Evolutionary conservation across 805 yeast species (phyloP), one percentile per base, ranked within the genome.

Genomic region (Candida ascalaphidarum): DNA sequence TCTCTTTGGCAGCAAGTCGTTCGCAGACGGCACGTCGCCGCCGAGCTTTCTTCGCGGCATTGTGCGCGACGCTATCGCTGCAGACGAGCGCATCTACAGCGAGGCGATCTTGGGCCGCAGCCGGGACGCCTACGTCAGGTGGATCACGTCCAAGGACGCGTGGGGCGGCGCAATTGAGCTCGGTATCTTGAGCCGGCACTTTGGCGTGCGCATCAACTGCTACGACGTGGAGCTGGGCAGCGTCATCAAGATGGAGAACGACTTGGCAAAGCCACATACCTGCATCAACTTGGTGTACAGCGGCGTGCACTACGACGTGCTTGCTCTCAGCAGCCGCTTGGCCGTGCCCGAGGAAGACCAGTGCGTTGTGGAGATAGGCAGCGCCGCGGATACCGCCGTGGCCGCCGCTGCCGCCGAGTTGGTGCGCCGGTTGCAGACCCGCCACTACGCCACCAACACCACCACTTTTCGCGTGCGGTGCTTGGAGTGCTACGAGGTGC

Each of bases 101-200:
- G 77, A 67, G 21, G 78, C 72, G 0, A 66, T 78, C 3, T 53
- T 81, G 26, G 86, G 82, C 3, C 60, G 59, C 33, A 52, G 67
- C 0, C 48, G 55, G 2, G 43, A 45, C 0, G 67, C 69, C 7
- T 81, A 81, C 44, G 52, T 68, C 19, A 36, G 52, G 5, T 81
- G 92, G 89, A 81, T 81, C 14, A 38, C 46, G 25, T 55, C 65
- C 31, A 65, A 65, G 12, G 73, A 65, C 20, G 66, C 80, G 11
- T 81, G 92, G 94, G 94, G 94, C 17, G 94, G 94, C 5, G 89
- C 84, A 3, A 80, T 81, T 26, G 94, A 81, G 45, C 52, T 81
- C 25, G 72, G 75, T 7, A 77, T 81, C 5, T 46, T 81, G 17
- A 64, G 82, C 2, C 58, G 64, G 19, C 61, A 65, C 35, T 59